phyloP scores from a whole-genome alignment of 768 basidiomycete species.

The Galerina marginata region DNA sequence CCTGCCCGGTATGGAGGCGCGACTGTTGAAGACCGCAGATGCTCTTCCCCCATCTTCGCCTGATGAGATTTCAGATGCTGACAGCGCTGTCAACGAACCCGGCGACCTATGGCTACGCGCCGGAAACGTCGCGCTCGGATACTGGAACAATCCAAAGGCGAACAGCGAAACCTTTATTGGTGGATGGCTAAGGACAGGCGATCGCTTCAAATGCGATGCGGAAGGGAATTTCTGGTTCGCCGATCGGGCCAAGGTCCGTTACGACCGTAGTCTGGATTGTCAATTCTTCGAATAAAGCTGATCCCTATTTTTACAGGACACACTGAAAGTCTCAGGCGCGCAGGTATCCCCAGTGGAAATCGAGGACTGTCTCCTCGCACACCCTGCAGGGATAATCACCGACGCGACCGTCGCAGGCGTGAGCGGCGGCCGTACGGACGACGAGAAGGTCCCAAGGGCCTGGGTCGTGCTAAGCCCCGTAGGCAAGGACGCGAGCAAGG shows the following conservation, averaged over 20 bases:
- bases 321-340: conserved; percentile 76
- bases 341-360: conserved; percentile 86
- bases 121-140: conserved; percentile 64
- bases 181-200: conserved; percentile 81
- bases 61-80: conserved; percentile 41
- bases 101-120: conserved; percentile 72
- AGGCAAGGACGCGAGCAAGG: conserved; percentile 44
- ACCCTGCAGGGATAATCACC: conserved; percentile 63
- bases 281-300: not conserved
- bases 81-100: conserved; percentile 49
- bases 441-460: conserved; percentile 78
- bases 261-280: not conserved
- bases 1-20: conserved; percentile 66
- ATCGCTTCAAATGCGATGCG: conserved; percentile 65
- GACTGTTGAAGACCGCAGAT: conserved; percentile 58
- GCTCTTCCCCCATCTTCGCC: conserved; percentile 35
- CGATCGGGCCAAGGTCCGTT: conserved; percentile 72
- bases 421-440: conserved; percentile 67
- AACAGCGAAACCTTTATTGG: conserved; percentile 69
- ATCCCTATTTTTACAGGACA: conserved; percentile 53
- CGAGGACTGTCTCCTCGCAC: conserved; percentile 64
- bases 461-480: conserved; percentile 72
- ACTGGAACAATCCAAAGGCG: conserved; percentile 74
- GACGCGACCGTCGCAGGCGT: conserved; percentile 81
- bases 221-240: conserved; percentile 73